phyloP scores from a whole-genome alignment of 768 basidiomycete genomes.

The Strobilomyces confusus region DNA sequence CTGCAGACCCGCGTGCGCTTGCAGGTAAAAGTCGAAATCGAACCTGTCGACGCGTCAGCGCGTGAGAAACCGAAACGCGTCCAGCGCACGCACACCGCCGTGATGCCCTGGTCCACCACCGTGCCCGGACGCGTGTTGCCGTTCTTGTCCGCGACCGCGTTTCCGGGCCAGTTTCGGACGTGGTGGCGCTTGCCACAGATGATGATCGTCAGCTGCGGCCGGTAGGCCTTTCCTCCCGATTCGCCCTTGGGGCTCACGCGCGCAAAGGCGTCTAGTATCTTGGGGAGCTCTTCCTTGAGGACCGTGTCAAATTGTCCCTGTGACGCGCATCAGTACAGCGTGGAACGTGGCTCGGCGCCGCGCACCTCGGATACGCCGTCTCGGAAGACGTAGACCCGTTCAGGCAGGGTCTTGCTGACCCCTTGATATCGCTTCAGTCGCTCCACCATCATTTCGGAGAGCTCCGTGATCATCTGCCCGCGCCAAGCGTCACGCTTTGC shows the following conservation, averaged over 20 bases:
- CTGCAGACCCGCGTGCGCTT: constrained; percentile 73
- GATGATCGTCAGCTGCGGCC: constrained; percentile 63
- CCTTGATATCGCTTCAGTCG: constrained; percentile 54
- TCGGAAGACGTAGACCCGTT: constrained; percentile 68
- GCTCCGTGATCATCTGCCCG: constrained; percentile 65
- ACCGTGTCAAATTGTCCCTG: constrained; percentile 74
- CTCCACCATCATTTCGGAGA: constrained; percentile 67
- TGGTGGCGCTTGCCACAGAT: constrained; percentile 76
- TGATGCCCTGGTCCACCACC: constrained; percentile 75
- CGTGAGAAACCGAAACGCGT: neutral
- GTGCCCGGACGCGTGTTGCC: constrained; percentile 81
- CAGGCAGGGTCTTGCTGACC: constrained; percentile 56
- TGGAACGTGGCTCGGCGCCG: neutral
- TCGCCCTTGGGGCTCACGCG: constrained; percentile 39
- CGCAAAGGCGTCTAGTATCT: constrained; percentile 58
- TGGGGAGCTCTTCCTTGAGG: constrained; percentile 54
- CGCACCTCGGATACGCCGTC: constrained; percentile 80
- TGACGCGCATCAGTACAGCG: neutral
- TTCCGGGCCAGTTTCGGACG: constrained; percentile 55
- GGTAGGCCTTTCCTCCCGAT: constrained; percentile 43
- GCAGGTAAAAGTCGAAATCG: constrained; percentile 64
- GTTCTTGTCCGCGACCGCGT: constrained; percentile 50
- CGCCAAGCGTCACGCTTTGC: neutral
- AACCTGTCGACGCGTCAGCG: constrained; percentile 35
- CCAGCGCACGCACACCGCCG: constrained; percentile 48